A percentile compares a stretch with the other conserved stretches of the same genome.
Conservation (phyloP, 345 rosid species). For the Hirschfeldia incana region DNA sequence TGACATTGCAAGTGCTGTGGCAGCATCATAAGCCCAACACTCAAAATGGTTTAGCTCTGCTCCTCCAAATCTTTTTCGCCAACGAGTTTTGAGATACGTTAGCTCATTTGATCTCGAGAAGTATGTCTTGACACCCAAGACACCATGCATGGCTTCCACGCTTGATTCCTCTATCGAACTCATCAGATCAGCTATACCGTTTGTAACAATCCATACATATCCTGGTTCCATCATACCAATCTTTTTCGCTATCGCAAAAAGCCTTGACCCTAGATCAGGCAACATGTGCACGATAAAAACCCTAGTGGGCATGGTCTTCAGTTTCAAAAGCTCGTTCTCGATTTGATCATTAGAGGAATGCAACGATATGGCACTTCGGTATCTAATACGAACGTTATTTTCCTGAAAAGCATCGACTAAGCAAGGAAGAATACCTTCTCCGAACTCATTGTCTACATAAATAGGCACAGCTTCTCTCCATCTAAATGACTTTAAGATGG, state of each 20-base stretch:
- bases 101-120: conserved; percentile 37
- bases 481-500: conserved; percentile 43
- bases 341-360: conserved; percentile 47
- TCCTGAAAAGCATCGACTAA: conserved; percentile 51
- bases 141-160: conserved; percentile 45
- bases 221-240: conserved; percentile 59
- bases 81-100: conserved; percentile 42
- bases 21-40: conserved; percentile 56
- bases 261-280: conserved; percentile 40
- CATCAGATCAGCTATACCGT: conserved; percentile 31
- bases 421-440: conserved; percentile 53
- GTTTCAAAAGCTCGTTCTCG: conserved; percentile 43
- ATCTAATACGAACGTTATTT: conserved; percentile 28
- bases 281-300: conserved; percentile 62
- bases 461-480: conserved; percentile 60
- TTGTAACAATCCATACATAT: conserved; percentile 58
- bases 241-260: conserved; percentile 46
- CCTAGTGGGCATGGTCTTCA: conserved; percentile 61
- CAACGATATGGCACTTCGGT: conserved; percentile 42
- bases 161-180: not conserved
- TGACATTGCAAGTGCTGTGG: conserved; percentile 53
- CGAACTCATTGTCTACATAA: conserved; percentile 49
- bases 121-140: conserved; percentile 41
- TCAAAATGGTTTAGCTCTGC: conserved; percentile 41
- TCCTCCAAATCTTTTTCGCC: conserved; percentile 41